Evolutionary conservation across 352 stramenopile genomes (phyloP).

Genomic region (Globisporangium acanthophoron): DNA sequence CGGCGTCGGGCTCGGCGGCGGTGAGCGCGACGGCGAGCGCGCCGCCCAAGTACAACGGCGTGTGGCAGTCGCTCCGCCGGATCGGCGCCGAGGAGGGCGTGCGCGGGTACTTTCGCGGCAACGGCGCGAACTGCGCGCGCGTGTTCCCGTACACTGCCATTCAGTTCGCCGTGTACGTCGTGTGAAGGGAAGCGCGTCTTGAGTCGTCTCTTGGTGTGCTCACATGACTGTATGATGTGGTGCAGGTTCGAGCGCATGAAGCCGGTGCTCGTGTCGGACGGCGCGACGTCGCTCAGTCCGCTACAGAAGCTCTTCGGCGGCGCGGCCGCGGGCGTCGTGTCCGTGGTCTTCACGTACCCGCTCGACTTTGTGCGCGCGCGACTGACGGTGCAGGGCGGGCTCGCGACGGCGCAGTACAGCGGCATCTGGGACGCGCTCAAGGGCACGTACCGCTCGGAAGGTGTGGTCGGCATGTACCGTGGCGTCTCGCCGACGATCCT

Average conservation of each 20-base stretch:
- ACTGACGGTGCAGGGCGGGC: conserved; percentile 59
- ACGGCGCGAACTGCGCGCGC: conserved; percentile 75
- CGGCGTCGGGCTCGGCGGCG: not conserved
- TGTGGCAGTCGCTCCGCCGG: conserved; percentile 50
- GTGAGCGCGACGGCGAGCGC: not conserved
- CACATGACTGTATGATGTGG: conserved; percentile 43
- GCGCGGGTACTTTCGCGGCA: conserved; percentile 67
- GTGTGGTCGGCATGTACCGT: conserved; percentile 50
- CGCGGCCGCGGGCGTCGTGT: conserved; percentile 57
- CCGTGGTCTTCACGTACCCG: conserved; percentile 64
- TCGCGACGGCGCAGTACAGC: conserved; percentile 54
- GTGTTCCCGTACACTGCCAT: conserved; percentile 78
- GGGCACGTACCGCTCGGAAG: conserved; percentile 44
- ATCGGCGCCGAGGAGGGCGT: conserved; percentile 61
- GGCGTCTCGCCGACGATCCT: conserved; percentile 59
- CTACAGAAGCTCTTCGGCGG: conserved; percentile 54
- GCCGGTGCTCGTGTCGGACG: conserved; percentile 36
- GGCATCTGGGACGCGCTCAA: conserved; percentile 57
- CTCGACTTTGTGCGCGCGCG: conserved; percentile 70
- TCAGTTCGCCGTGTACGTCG: conserved; percentile 51
- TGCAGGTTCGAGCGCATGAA: conserved; percentile 54
- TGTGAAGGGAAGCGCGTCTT: not conserved
- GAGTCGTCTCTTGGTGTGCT: conserved; percentile 8
- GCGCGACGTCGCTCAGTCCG: conserved; percentile 29
- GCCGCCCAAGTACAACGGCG: conserved; percentile 43